Base-by-base conservation (phyloP, 345 rosid species). In the Melaleuca alternifolia region DNA sequence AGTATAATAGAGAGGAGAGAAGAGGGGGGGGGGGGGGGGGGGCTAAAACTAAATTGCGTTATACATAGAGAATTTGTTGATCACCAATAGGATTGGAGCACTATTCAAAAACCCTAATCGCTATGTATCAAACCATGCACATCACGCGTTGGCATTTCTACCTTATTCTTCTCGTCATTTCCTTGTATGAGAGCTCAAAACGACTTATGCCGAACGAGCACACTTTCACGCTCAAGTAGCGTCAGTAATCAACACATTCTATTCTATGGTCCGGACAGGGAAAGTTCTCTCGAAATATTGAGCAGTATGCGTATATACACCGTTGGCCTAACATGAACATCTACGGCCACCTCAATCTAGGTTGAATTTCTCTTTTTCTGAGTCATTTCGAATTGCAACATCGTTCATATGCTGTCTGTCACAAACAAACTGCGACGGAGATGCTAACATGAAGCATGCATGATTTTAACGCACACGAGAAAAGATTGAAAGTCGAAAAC, bases 291-390 rank as follows among this genome's bases (percentile, higher is more conserved):
- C 3, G 0, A 30, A 65, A 15, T 8, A 65, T 33, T 0, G 1
- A 65, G 33, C 46, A 15, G n/a, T 1, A 30, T 33, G 15, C 18
- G 23, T 65, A 3, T 33, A 8, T 33, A 0, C 33, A 65, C 6
- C 44, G 30, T 30, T 65, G 15, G 77, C 77, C 44, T 8, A 30
- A 23, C 23, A 16, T 18, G 1, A 8, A 65, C 1, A 1, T 65
- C 46, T 30, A 65, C 0, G 30, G 24, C 14, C 77, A 65, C 24
- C 77, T 4, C 1, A 3, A 65, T 65, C 0, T 65, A 0, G 12
- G 46, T 65, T 20, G 2, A 0, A 4, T 0, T 33, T 21, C 57
- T 65, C 1, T 0, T 8, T 33, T 33, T 65, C 41, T n/a, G 6
- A 65, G 20, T 14, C 41, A 62, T 62, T 14, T 62, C 5, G 0